Evolutionary conservation across 2,329 filamentous ascomycete genomes (phyloP).

Genomic region (Myriosclerotinia curreyana): DNA sequence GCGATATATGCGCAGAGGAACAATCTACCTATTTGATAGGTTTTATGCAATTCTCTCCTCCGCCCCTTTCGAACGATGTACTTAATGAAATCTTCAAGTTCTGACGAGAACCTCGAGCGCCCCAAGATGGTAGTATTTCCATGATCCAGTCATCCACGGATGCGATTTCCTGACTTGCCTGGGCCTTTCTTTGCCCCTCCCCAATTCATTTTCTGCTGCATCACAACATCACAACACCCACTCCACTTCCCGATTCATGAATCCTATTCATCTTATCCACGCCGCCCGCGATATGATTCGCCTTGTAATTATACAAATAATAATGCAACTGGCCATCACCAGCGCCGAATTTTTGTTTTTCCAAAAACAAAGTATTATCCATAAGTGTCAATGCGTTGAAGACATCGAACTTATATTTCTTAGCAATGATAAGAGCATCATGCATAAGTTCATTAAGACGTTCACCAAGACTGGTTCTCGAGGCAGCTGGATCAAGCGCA

Average conservation of each 20-base stretch:
- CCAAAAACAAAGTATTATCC: slow-evolving; percentile 90
- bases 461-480: slow-evolving; percentile 63
- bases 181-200: background rate
- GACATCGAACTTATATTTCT: slow-evolving; percentile 83
- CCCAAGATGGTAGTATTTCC: background rate
- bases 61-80: background rate
- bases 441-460: slow-evolving; percentile 77
- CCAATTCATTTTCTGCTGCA: background rate
- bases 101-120: background rate
- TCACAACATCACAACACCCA: slow-evolving; percentile 82
- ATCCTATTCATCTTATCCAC: slow-evolving; percentile 75
- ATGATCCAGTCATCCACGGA: background rate
- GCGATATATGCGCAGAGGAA: background rate
- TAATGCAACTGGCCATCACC: slow-evolving; percentile 95
- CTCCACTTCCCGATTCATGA: slow-evolving; percentile 77
- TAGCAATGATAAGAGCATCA: slow-evolving; percentile 85
- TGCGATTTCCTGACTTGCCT: background rate
- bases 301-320: slow-evolving; percentile 96
- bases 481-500: slow-evolving; percentile 59
- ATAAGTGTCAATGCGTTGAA: slow-evolving; percentile 93
- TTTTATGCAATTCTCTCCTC: background rate
- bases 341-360: slow-evolving; percentile 89
- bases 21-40: background rate
- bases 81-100: background rate
- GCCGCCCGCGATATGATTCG: slow-evolving; percentile 79